Conservation (phyloP, 257 asterid species). For the Ehretia macrophylla region DNA sequence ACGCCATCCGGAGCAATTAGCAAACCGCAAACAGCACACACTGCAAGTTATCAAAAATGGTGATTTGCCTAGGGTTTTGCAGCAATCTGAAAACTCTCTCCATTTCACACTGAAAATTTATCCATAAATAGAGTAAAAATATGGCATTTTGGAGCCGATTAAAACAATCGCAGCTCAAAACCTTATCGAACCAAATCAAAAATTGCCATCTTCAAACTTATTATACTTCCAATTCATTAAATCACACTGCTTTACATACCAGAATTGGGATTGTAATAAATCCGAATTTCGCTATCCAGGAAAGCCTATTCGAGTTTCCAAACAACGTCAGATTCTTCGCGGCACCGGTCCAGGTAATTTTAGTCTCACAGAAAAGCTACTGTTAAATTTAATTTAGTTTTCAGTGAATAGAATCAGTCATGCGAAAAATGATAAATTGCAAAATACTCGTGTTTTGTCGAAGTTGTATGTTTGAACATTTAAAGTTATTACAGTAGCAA, state of each 20-base stretch:
- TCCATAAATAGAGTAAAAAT: not conserved
- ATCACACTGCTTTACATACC: conserved; percentile 11
- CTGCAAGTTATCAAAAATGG: not conserved
- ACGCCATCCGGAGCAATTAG: not conserved
- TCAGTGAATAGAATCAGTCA: too few relatives aligned
- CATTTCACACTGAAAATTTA: not conserved
- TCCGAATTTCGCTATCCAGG: conserved; percentile 16
- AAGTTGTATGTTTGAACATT: too few relatives aligned
- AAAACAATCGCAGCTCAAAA: conserved; percentile 40
- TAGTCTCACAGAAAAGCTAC: too few relatives aligned
- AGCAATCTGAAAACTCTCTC: not conserved
- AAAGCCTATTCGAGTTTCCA: conserved; percentile 24
- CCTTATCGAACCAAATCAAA: conserved; percentile 25
- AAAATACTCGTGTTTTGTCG: too few relatives aligned
- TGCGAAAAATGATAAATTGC: too few relatives aligned
- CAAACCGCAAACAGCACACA: not conserved
- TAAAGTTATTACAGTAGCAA: too few relatives aligned
- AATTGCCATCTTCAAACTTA: conserved; percentile 31
- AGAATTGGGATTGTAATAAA: conserved; percentile 18
- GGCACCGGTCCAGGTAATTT: conserved; percentile 56
- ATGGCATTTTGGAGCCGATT: conserved; percentile 67
- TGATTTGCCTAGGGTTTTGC: not conserved
- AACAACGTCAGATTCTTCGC: conserved; percentile 55
- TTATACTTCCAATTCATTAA: conserved; percentile 16
- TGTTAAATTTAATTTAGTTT: too few relatives aligned